Conservation (phyloP, 2,329 filamentous ascomycete genomes). For the Ophiosphaerella narmari region DNA sequence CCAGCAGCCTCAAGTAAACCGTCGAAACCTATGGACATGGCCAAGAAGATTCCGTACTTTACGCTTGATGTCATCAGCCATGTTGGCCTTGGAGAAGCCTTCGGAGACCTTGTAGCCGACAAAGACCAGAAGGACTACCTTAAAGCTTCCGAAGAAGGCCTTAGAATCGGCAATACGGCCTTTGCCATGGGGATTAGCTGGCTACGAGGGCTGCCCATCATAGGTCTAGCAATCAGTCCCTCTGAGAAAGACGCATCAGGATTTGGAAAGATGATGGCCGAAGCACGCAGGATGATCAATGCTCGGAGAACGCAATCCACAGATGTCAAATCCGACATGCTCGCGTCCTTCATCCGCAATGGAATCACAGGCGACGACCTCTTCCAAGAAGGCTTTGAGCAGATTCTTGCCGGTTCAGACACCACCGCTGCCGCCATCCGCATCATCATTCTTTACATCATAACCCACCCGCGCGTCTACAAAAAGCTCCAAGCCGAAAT, state of each 20-base stretch:
- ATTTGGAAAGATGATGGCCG: slow-evolving; percentile 40
- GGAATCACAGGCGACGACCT: slow-evolving; percentile 49
- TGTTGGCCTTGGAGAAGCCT: slow-evolving; percentile 57
- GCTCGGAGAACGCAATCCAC: slow-evolving; percentile 53
- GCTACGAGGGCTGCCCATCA: slow-evolving; percentile 28
- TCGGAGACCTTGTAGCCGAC: slow-evolving; percentile 58
- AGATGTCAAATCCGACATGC: slow-evolving; percentile 57
- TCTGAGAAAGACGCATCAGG: slow-evolving; percentile 43
- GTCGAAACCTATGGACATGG: slow-evolving; percentile 53
- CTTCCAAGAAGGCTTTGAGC: slow-evolving; percentile 49
- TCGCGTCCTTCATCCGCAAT: slow-evolving; percentile 57
- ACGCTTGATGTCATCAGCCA: slow-evolving; percentile 62
- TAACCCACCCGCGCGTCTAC: slow-evolving; percentile 56
- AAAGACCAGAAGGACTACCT: slow-evolving; percentile 55
- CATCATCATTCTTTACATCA: slow-evolving; percentile 57
- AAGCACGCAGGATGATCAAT: slow-evolving; percentile 32
- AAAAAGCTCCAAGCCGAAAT: slow-evolving; percentile 54
- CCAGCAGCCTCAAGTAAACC: slow-evolving; percentile 15
- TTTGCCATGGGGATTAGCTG: slow-evolving; percentile 35
- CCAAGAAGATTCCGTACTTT: slow-evolving; percentile 56
- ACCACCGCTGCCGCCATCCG: slow-evolving; percentile 62
- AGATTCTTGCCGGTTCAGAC: slow-evolving; percentile 62
- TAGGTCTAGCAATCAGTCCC: slow-evolving; percentile 35
- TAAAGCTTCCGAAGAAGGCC: slow-evolving; percentile 48
- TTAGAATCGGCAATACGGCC: slow-evolving; percentile 32